These are phyloP conservation scores for Dunaliella salina DNA, from an alignment of 163 green algal genomes.

Conservation along the genomic window DNA sequence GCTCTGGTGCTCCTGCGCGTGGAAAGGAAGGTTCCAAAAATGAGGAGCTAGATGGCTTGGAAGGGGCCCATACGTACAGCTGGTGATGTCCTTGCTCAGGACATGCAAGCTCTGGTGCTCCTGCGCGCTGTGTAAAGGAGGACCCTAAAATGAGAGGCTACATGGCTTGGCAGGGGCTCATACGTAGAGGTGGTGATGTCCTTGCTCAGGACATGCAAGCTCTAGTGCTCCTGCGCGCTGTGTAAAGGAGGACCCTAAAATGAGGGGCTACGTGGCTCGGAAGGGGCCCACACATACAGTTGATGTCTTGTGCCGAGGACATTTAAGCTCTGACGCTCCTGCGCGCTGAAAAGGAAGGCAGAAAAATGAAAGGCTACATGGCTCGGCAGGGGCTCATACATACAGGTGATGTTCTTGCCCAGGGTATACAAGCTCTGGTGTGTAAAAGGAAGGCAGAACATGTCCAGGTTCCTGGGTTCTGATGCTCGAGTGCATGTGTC, in stretches of 20 bases:
- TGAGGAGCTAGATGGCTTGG: conserved; percentile 15
- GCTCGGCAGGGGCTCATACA: conserved; percentile 43
- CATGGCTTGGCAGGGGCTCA: conserved; percentile 33
- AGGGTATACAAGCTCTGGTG: conserved; percentile 51
- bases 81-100: conserved; percentile 49
- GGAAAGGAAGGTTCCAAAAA: conserved; percentile 19
- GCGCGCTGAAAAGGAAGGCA: conserved; percentile 7
- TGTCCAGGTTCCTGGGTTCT: too few species aligned
- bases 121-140: conserved; percentile 23
- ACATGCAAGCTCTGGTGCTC: conserved; percentile 50
- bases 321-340: conserved; percentile 51
- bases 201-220: conserved; percentile 52
- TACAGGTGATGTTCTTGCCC: conserved; percentile 50
- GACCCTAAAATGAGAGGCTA: conserved; percentile 15
- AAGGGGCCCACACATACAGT: conserved; percentile 45
- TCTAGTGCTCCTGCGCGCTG: conserved; percentile 41
- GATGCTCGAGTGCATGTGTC: too few species aligned
- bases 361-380: neutral
- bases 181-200: conserved; percentile 47
- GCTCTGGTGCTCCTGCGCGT: conserved; percentile 40
- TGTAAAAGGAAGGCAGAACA: too few species aligned
- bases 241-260: conserved; percentile 13
- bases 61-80: conserved; percentile 45
- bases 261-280: conserved; percentile 15
- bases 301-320: conserved; percentile 51